phyloP scores from a whole-genome alignment of 495 filamentous ascomycete species.

The Podospora sp. region DNA sequence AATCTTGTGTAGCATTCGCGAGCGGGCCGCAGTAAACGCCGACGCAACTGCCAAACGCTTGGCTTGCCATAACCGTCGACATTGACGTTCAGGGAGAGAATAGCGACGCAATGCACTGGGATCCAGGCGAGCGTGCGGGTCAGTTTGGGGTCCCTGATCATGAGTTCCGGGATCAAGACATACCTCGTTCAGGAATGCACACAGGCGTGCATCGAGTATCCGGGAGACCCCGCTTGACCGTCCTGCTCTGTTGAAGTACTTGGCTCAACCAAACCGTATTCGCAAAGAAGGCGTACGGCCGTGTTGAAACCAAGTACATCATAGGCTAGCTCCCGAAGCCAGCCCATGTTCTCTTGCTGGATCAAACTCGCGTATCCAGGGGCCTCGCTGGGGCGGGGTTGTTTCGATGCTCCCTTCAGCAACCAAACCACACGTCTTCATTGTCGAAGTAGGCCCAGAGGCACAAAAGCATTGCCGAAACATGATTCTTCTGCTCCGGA shows the following conservation, averaged over 20 bases:
- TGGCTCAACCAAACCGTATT: neutral
- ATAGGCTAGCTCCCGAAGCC: neutral
- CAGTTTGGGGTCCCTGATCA: too few relatives aligned
- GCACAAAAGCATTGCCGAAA: neutral
- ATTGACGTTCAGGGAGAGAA: too few relatives aligned
- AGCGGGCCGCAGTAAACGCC: neutral
- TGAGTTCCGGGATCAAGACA: neutral
- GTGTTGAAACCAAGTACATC: neutral
- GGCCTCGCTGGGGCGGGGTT: neutral
- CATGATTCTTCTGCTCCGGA: neutral
- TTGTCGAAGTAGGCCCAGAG: neutral
- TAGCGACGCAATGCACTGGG: neutral
- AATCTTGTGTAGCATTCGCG: neutral
- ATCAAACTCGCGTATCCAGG: neutral
- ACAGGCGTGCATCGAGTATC: neutral
- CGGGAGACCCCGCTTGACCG: neutral
- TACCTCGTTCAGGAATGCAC: neutral
- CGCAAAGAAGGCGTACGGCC: neutral
- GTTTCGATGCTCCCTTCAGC: neutral
- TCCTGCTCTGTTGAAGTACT: neutral
- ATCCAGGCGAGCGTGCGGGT: neutral
- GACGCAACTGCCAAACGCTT: neutral
- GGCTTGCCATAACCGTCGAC: neutral
- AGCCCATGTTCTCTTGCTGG: neutral
- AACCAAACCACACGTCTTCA: neutral